Base-by-base conservation (phyloP, 805 yeast genomes). In the Phaffomyces antillensis region DNA sequence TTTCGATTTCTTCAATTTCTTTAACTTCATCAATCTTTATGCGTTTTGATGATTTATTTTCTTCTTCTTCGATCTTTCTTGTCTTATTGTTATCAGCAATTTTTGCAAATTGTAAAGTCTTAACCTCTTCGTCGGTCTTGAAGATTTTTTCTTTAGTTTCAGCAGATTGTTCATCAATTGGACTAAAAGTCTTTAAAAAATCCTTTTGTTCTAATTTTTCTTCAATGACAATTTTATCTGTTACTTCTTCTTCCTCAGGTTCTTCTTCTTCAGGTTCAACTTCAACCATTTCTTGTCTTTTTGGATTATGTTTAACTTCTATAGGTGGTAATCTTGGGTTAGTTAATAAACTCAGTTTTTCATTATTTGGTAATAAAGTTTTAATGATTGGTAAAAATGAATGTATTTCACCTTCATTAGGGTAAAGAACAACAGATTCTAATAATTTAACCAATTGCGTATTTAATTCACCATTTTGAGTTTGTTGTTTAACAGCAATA, bases 361-460 rank as follows among this genome's bases (percentile, higher is more conserved):
- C 73, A 55, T 79, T 77, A 36, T 66, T 61, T 13, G 72, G 62
- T 47, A 83, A 59, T 7, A 84, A 56, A 3, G 69, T 64, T 12
- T 77, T 62, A 2, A 84, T 82, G 46, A 90, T 77, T 9, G 96
- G 96, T 48, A 86, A 67, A 28, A 86, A 70, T 13, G 88, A 81
- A 36, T 75, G 73, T 36, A 75, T 72, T 42, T 80, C 82, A 35
- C 68, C 67, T 33, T 59, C 61, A 5, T 84, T 86, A 3, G 96
- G 96, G 58, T 74, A 78, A 36, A 86, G 53, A 3, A 86, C 76
- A n/a, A 85, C 63, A 4, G 72, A 61, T 41, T 79, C 71, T 32
- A 86, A 64, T 23, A 80, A 58, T 20, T 70, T 71, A 11, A 50
- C 35, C 18, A 64, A 52, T 25, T 57, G 49, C 0, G 41, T 26